Base-by-base conservation (phyloP, 371 early-diverging fungal species). In the Phascolomyces articulosus region DNA sequence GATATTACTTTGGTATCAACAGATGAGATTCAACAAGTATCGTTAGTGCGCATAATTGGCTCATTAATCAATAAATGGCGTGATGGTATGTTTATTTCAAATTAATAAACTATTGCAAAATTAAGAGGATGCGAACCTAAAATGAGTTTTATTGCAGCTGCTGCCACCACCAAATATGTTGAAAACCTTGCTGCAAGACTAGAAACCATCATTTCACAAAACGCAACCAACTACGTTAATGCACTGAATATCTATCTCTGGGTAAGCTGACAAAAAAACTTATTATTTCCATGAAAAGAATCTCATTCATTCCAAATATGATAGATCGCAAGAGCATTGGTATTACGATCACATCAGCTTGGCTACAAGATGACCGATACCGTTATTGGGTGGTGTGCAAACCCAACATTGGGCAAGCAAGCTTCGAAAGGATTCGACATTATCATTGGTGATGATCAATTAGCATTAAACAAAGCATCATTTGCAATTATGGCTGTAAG, bases 341-440 rank as follows among this genome's bases (percentile, higher is more conserved):
- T 90, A 23, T 58, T 88, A 31, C 74, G 78, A 23, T 68, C 87
- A 3, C 79, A 86, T 59, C 27, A 77, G 3, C 57, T 78, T 7
- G 89, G 90, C 24, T 87, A 84, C 53, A 80, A 82, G 26, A 69
- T 91, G 69, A 68, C 85, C 0, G 78, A 85, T 18, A 82, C 85
- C n/a, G 48, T 94, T 38, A 80, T 91, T 63, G 72, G 66, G 16
- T 78, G 83, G 67, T 81, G 91, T 58, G 75, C 74, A 10, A 73
- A 77, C 34, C 70, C 75, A 9, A 55, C 53, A 0, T 57, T 85
- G 7, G 85, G 88, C 9, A 64, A 67, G 16, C 66, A 74, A 34
- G 92, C 89, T 0, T 90, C 93, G 0, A 76, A 87, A 48, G 92
- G 88, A 0, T 86, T 95, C 58, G 80, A 78, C 40, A 74, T 89